Percentiles rank a stretch among this genome's conserved stretches.
phyloP scores from a whole-genome alignment of 2,329 filamentous ascomycete genomes.

The Delphinella strobiligena region DNA sequence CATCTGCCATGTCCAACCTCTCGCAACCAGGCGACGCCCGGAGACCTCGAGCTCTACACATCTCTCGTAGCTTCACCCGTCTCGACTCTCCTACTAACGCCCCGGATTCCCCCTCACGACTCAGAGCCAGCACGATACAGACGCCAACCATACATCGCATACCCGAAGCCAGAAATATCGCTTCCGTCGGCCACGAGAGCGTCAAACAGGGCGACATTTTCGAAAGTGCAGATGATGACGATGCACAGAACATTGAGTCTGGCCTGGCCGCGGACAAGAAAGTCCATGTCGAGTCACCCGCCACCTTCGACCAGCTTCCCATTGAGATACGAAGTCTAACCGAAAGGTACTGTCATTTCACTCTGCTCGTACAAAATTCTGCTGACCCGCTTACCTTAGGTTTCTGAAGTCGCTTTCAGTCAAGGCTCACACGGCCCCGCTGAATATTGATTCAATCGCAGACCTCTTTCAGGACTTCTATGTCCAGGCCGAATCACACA shows the following conservation, averaged over 20 bases:
- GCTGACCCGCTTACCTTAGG: constrained; percentile 32
- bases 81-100: constrained; percentile 28
- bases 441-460: constrained; percentile 70
- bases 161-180: constrained; percentile 29
- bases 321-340: constrained; percentile 86
- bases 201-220: constrained; percentile 24
- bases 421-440: constrained; percentile 73
- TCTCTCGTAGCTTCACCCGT: constrained; percentile 34
- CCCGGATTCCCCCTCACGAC: constrained; percentile 20
- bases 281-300: constrained; percentile 10
- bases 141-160: constrained; percentile 31
- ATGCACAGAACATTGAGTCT: constrained; percentile 8
- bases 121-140: constrained; percentile 36
- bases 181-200: constrained; percentile 1
- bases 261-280: neutral
- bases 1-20: constrained; percentile 6
- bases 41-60: constrained; percentile 4
- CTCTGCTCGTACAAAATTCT: neutral
- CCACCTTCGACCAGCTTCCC: constrained; percentile 77
- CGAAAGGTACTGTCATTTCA: constrained; percentile 54
- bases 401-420: constrained; percentile 85
- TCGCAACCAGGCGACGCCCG: neutral
- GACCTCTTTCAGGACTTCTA: constrained; percentile 96
- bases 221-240: constrained; percentile 19
- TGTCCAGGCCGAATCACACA: constrained; percentile 62